A percentile compares a stretch with the other conserved stretches of the same genome.
Conservation (phyloP, 1,284 basidiomycete species). For the Leccinum fuscescens region DNA sequence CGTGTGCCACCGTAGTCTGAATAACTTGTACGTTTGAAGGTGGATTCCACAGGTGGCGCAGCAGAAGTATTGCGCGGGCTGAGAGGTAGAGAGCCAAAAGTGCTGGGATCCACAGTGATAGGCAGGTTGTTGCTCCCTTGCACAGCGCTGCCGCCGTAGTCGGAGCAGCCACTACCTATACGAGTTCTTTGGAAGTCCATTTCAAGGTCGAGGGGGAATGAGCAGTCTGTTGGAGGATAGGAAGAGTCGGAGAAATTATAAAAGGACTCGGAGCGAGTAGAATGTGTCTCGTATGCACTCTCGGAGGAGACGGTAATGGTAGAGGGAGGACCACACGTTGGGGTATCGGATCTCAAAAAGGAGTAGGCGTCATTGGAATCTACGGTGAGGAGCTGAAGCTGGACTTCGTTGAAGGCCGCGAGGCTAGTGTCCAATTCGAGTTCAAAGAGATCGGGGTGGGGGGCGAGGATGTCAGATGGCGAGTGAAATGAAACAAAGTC, state of each 20-base stretch:
- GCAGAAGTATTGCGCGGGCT: conserved; percentile 58
- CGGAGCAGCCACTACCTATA: conserved; percentile 49
- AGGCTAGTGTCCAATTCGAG: conserved; percentile 72
- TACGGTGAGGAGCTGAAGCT: conserved; percentile 61
- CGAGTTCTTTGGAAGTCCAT: conserved; percentile 68
- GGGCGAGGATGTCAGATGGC: conserved; percentile 64
- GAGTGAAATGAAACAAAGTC: conserved; percentile 70
- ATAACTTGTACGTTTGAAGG: conserved; percentile 50
- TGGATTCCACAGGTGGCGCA: conserved; percentile 32
- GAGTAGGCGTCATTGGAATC: conserved; percentile 63
- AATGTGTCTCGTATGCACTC: conserved; percentile 68
- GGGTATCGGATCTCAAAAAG: conserved; percentile 59
- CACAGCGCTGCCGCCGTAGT: conserved; percentile 45
- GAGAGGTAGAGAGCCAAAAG: conserved; percentile 57
- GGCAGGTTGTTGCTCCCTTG: conserved; percentile 41
- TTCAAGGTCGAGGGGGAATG: conserved; percentile 59
- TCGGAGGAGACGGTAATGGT: conserved; percentile 76
- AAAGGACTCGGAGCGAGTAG: conserved; percentile 64
- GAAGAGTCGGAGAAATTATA: conserved; percentile 59
- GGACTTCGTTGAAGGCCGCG: conserved; percentile 57
- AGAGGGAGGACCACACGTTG: conserved; percentile 69
- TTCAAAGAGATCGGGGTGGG: conserved; percentile 77
- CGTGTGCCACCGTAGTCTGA: conserved; percentile 61
- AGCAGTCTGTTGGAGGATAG: conserved; percentile 51
- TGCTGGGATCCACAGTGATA: conserved; percentile 47